Evolutionary conservation across 2,329 filamentous ascomycete genomes (phyloP).

Genomic region (Diplodia scrobiculata): DNA sequence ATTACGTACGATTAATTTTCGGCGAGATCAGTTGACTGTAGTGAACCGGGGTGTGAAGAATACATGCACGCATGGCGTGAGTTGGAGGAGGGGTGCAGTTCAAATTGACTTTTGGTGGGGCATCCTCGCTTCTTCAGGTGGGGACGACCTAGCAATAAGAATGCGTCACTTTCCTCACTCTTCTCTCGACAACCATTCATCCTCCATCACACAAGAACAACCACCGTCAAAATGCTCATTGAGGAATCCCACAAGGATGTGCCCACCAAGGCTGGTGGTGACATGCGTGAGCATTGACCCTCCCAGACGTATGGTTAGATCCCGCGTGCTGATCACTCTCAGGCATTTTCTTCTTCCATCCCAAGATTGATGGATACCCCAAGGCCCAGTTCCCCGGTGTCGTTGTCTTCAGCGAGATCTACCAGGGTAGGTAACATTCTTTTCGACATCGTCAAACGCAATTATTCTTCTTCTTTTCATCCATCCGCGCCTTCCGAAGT

Average conservation of each 20-base stretch:
- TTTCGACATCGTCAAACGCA: not conserved
- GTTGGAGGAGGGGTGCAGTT: not conserved
- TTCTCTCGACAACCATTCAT: not conserved
- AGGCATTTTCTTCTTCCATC: constrained; percentile 91
- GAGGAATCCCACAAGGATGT: constrained; percentile 63
- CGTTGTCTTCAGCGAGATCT: constrained; percentile 89
- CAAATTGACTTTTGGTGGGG: constrained; percentile 15
- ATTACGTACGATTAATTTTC: no score
- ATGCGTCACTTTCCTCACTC: constrained; percentile 1
- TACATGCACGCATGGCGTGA: no score
- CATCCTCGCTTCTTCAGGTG: constrained; percentile 13
- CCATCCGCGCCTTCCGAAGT: not conserved
- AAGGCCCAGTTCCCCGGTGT: constrained; percentile 88
- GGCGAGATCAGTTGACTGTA: no score
- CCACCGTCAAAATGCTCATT: constrained; percentile 55
- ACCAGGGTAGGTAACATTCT: constrained; percentile 67
- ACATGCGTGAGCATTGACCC: constrained; percentile 55
- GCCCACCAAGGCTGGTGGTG: constrained; percentile 59
- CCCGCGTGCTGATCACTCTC: constrained; percentile 20
- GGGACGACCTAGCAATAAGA: not conserved
- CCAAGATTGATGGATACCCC: constrained; percentile 79
- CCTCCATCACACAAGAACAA: not conserved
- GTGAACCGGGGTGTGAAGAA: no score
- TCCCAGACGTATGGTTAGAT: not conserved
- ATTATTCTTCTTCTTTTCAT: not conserved